Percentiles rank a stretch among this genome's conserved stretches.
Evolutionary conservation across 192 early-diverging fungal genomes (phyloP).

Genomic region (Allomyces javanicus): DNA sequence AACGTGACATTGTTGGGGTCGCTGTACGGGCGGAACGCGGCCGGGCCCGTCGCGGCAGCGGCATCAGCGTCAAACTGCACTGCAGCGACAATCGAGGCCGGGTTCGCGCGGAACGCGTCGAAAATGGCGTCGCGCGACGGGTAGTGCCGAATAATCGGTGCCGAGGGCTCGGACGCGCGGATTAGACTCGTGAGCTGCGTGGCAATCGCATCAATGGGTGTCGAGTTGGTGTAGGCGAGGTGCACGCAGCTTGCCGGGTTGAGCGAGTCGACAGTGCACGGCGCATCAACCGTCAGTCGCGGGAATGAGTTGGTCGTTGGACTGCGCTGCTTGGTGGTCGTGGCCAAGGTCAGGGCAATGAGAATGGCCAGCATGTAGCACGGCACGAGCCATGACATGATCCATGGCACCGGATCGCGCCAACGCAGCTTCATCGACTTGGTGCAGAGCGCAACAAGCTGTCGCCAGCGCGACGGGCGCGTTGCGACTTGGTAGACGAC

Average conservation of each 20-base stretch:
- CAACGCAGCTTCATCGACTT: constrained; percentile 12
- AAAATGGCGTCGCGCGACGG: constrained; percentile 11
- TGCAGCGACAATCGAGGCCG: constrained; percentile 16
- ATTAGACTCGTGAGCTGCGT: constrained; percentile 12
- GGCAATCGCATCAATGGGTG: constrained; percentile 13
- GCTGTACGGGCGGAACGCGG: too few relatives aligned
- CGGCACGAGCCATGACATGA: too few relatives aligned
- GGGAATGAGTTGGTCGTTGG: too few relatives aligned
- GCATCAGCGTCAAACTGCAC: constrained; percentile 12
- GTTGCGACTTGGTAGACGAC: constrained; percentile 10
- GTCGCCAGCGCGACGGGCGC: constrained; percentile 8
- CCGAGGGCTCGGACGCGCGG: constrained; percentile 13
- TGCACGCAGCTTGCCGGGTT: constrained; percentile 11
- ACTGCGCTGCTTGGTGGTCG: too few relatives aligned
- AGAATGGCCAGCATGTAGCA: too few relatives aligned
- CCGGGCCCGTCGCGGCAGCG: not conserved
- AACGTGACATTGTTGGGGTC: too few relatives aligned
- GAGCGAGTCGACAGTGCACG: too few relatives aligned
- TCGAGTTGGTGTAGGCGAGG: constrained; percentile 16
- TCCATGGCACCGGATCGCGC: constrained; percentile 5
- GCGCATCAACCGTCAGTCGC: too few relatives aligned
- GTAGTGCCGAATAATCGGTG: constrained; percentile 10
- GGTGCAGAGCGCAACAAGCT: constrained; percentile 13
- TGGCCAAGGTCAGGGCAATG: too few relatives aligned
- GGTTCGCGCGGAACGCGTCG: constrained; percentile 10